Base-by-base conservation (phyloP, 148 eudicot genomes). In the Polygonum aviculare region DNA sequence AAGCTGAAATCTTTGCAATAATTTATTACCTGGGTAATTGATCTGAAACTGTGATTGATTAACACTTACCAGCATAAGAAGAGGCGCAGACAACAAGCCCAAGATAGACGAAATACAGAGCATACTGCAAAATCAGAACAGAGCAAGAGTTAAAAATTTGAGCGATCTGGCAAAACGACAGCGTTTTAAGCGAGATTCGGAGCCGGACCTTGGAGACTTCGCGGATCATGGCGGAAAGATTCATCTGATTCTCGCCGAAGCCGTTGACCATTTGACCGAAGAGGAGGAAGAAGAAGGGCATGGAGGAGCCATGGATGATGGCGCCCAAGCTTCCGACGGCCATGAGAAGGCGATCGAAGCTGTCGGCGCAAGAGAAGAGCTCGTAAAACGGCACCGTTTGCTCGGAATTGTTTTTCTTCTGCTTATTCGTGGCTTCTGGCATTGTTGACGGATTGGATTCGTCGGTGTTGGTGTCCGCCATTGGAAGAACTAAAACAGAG, bases 261-360 rank as follows among this genome's bases (percentile, higher is more conserved):
- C 99, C 99, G 74, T 92, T 95, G 48, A 95, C 97, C 97, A 95
- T 90, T 77, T 91, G 80, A 62, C 99, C 99, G 72, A 95, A 95
- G 10, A 95, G 77, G 14, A 95, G 84, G 75, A 95, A 95, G 83
- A 95, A 95, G 21, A 92, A 88, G 2, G 99, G 99, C 99, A 95
- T 95, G 45, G 99, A 92, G 50, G 99, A 92, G 41, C 99, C 99
- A 69, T 95, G 97, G 76, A 95, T 52, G n/a, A 95, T 48, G 38
- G 99, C 99, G 2, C 99, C 99, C 1, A 95, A 40, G 59, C 84
- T 90, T 0, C 97, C 99, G 1, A 77, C 14, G 5, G 76, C 63
- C 99, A 95, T 92, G 8, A 95, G 77, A 31, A 84, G 12, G 47
- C 75, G 88, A 73, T 95, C 99, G 65, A 72, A 88, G 59, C 89